Conservation (phyloP, 2,329 filamentous ascomycete genomes). For the Dactylonectria macrodidyma region DNA sequence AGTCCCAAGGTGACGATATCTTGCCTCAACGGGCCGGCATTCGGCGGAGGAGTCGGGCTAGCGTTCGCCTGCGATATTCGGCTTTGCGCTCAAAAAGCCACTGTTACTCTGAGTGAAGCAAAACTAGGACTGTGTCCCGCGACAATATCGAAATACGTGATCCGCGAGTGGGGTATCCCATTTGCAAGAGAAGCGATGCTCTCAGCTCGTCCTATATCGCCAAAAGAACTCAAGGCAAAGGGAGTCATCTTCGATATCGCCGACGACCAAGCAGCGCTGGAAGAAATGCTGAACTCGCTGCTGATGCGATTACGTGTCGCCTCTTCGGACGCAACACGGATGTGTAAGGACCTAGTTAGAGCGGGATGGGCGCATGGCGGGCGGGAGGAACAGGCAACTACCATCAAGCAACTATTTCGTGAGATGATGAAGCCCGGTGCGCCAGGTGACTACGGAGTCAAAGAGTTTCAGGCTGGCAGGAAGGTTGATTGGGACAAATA, state of each 20-base stretch:
- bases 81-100: constrained; percentile 36
- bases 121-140: constrained; percentile 57
- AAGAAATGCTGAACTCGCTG: constrained; percentile 41
- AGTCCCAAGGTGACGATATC: constrained; percentile 59
- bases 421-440: constrained; percentile 38
- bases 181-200: constrained; percentile 57
- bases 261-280: constrained; percentile 7
- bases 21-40: constrained; percentile 58
- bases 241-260: constrained; percentile 40
- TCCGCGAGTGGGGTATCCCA: constrained; percentile 55
- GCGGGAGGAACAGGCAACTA: constrained; percentile 13
- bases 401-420: constrained; percentile 33
- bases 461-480: constrained; percentile 37
- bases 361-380: constrained; percentile 44
- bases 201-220: constrained; percentile 49
- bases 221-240: constrained; percentile 43
- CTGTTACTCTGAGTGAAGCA: constrained; percentile 56
- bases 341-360: constrained; percentile 53
- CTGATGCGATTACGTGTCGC: constrained; percentile 41
- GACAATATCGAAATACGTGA: constrained; percentile 57
- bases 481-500: constrained; percentile 39
- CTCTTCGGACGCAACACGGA: constrained; percentile 49
- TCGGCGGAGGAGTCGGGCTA: constrained; percentile 60
- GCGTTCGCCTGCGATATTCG: constrained; percentile 60
- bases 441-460: constrained; percentile 30